phyloP scores from a whole-genome alignment of 257 asterid genomes.

The Ophiorrhiza pumila region DNA sequence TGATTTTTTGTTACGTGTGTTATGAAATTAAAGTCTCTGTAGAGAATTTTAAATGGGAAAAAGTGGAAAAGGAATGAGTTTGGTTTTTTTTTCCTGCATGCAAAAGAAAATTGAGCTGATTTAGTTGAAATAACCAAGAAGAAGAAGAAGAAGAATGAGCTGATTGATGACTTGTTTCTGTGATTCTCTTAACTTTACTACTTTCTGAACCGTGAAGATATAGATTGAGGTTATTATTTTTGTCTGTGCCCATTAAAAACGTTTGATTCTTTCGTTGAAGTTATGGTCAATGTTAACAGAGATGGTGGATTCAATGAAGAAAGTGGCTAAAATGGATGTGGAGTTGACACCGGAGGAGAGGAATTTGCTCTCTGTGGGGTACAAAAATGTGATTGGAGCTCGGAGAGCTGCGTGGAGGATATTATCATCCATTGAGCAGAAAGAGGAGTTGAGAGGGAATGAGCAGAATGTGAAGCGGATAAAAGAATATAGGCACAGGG shows the following conservation, averaged over 20 bases:
- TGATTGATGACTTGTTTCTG: background rate
- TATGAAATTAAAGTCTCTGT: background rate
- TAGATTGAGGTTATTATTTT: background rate
- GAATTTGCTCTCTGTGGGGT: constrained; percentile 86
- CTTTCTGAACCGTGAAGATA: background rate
- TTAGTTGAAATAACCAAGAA: background rate
- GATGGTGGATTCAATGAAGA: constrained; percentile 86
- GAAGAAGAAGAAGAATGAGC: background rate
- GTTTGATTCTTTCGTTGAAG: background rate
- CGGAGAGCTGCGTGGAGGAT: constrained; percentile 94
- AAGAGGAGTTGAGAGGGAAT: constrained; percentile 87
- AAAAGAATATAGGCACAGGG: constrained; percentile 77
- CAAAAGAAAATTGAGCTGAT: background rate
- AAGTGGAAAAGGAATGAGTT: background rate
- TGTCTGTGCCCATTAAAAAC: background rate
- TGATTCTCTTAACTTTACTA: background rate
- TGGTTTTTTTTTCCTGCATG: background rate
- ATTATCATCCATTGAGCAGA: constrained; percentile 83
- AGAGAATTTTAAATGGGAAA: background rate
- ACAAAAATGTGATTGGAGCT: constrained; percentile 83
- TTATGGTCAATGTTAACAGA: constrained; percentile 34
- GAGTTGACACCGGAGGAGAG: constrained; percentile 83
- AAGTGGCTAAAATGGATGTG: constrained; percentile 66
- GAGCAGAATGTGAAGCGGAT: constrained; percentile 71
- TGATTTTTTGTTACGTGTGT: background rate